Conservation (phyloP, 352 stramenopile species). For the Phytophthora sp. region DNA sequence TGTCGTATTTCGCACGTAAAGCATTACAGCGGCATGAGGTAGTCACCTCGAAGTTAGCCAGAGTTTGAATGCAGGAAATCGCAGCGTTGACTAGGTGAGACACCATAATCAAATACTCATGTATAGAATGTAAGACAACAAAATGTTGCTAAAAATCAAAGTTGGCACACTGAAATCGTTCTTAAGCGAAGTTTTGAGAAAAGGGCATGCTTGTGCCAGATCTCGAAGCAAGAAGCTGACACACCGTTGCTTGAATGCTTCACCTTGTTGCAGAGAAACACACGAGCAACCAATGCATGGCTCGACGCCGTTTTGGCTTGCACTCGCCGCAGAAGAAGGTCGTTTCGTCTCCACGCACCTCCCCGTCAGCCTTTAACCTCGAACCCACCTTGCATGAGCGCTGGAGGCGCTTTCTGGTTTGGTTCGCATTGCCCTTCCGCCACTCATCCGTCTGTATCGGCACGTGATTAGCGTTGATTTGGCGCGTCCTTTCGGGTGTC, state of each 20-base stretch:
- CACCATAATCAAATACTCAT: too few relatives aligned
- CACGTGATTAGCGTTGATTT: not conserved
- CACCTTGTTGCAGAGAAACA: conserved; percentile 23
- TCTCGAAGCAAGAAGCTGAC: too few relatives aligned
- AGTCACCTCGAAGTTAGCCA: too few relatives aligned
- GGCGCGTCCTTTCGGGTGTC: not conserved
- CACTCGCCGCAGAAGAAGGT: conserved; percentile 7
- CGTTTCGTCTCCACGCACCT: not conserved
- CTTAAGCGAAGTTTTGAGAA: too few relatives aligned
- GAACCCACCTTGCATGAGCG: conserved; percentile 6
- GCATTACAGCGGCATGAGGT: too few relatives aligned
- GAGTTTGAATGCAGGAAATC: too few relatives aligned
- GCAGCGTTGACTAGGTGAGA: too few relatives aligned
- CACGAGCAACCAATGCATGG: not conserved
- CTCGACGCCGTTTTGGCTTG: conserved; percentile 7
- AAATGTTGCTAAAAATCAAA: too few relatives aligned
- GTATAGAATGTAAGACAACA: too few relatives aligned
- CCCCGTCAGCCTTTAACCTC: not conserved
- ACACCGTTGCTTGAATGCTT: conserved; percentile 9
- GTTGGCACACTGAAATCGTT: too few relatives aligned
- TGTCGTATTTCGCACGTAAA: too few relatives aligned
- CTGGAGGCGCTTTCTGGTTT: not conserved
- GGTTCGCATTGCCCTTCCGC: not conserved
- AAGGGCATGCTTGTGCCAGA: too few relatives aligned
- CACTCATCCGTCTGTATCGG: not conserved